Evolutionary conservation across 352 stramenopile genomes (phyloP), one percentile per base, ranked within the genome.

Genomic region (Phytophthora hybrid): DNA sequence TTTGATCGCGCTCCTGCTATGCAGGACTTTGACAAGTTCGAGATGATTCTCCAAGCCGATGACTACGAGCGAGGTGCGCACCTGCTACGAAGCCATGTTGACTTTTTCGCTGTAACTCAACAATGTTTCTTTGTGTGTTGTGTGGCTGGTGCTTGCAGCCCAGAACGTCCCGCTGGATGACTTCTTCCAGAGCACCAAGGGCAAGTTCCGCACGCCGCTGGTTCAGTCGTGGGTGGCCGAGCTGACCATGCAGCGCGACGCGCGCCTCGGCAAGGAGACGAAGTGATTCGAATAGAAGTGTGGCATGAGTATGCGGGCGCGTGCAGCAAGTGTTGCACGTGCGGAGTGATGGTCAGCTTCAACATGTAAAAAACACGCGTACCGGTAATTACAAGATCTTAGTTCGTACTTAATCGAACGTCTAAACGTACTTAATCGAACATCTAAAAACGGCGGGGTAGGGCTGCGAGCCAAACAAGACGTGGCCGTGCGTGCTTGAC

Each of bases 21-120:
- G 6, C 51, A 92, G 79, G 95, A 98, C 74, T 96, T 98, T 79
- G 95, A 98, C 76, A 98, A 98, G 77, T 95, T 98, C 63, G 95
- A 98, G 77, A 98, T 98, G 93, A 97, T 98, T 52, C 74, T 98
- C 57, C 95, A 98, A 72, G 95, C 95, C 10, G 83, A 98, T 58
- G 92, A 98, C 56, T 98, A 98, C 75, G 95, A 98, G 63, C 78
- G 79, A 37, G 92, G 88, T 96, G 87, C 19, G 77, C 76, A 10
- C 13, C 9, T 52, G 58, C 10, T 55, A 19, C 10, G 53, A 64
- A 21, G 9, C 26, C 46, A 59, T 39, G 31, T n/a, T 2, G 16
- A 11, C 18, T 19, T 1, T 6, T 19, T 18, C 26, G 14, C 10
- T 72, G 21, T 31, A 49, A 23, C 46, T 71, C 29, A 65, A 65